These are phyloP conservation scores for Xerocomellus dryophilus DNA, from an alignment of 768 basidiomycete genomes.

Conservation along the genomic window DNA sequence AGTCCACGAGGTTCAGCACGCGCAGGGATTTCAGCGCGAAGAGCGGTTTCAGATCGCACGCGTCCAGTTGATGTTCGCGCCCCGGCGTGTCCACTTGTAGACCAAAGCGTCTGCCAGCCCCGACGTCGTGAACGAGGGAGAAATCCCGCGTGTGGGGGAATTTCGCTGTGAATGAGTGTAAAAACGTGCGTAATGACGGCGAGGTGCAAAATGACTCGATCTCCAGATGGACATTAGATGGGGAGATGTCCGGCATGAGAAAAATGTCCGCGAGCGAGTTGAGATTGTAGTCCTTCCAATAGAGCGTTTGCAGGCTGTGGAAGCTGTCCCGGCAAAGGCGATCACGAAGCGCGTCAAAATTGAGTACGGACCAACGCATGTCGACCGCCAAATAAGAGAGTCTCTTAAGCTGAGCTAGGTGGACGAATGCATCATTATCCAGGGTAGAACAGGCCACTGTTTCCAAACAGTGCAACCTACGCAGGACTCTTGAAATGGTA, in stretches of 20 bases:
- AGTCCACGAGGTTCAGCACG: constrained; percentile 9
- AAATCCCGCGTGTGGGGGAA: constrained; percentile 14
- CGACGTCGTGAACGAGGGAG: constrained; percentile 23
- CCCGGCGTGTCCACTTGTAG: constrained; percentile 13
- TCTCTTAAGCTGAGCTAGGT: constrained; percentile 20
- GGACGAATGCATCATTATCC: constrained; percentile 22
- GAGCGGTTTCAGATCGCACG: constrained; percentile 15
- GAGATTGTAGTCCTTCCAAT: constrained; percentile 24
- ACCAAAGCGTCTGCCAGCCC: constrained; percentile 21
- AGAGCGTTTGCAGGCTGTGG: constrained; percentile 12
- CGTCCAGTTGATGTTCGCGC: constrained; percentile 16
- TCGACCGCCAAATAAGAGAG: constrained; percentile 22
- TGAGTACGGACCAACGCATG: constrained; percentile 24
- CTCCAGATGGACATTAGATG: constrained; percentile 13
- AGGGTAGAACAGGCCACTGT: constrained; percentile 18
- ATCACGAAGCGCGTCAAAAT: constrained; percentile 12
- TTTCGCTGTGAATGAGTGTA: constrained; percentile 5
- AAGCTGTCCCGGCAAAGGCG: constrained; percentile 12
- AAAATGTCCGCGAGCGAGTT: constrained; percentile 17
- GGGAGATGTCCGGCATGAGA: constrained; percentile 16
- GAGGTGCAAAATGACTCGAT: constrained; percentile 25
- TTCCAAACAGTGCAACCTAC: constrained; percentile 14
- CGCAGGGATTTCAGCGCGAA: constrained; percentile 12
- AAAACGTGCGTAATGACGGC: constrained; percentile 12
- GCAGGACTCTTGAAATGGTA: constrained; percentile 14